Evolutionary conservation across 2,329 filamentous ascomycete genomes (phyloP), one percentile per base, ranked within the genome.

Genomic region (Trichothecium roseum): DNA sequence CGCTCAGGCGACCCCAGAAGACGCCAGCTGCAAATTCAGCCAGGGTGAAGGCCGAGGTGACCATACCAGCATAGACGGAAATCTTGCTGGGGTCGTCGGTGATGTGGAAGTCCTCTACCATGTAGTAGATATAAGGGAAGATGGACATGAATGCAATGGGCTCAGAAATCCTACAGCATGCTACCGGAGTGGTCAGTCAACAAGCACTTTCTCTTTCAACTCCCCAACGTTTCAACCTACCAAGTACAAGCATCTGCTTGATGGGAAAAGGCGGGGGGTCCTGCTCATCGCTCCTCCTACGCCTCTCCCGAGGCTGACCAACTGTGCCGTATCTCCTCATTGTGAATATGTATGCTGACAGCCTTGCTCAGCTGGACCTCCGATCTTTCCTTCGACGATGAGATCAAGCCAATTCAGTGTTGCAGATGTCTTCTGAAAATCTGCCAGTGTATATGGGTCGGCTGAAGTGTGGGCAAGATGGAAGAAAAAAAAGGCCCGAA

Each of bases 81-180:
- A 95, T 93, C 54, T 83, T 78, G 49, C 72, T 78, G 43, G 82
- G 68, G 53, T 87, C 78, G 32, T 84, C 69, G 42, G 87, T 84
- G 54, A 94, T 80, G 51, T 84, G 69, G 61, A 96, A 96, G 42
- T 87, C 86, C 50, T 87, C 72, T 48, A 96, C 82, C 91, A 98
- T 96, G 66, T 84, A 89, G 66, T 94, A 96, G 48, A 94, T 87
- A 60, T 96, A 98, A 2, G 91, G 91, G 56, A 98, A 96, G 48
- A 96, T 95, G 36, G 88, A 95, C 86, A 95, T 96, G 69, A 98
- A 96, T 5, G 91, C 91, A 58, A 98, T 96, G 35, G 91, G 91
- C 57, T 98, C 91, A 68, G 87, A 95, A 66, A 98, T 89, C 53
- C 91, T 81, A 63, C 88, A 94, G 52, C 94, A 71, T 31, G 87